Evolutionary conservation across 192 early-diverging fungal genomes (phyloP), one percentile per base, ranked within the genome.

Genomic region (Coemansia sp.): DNA sequence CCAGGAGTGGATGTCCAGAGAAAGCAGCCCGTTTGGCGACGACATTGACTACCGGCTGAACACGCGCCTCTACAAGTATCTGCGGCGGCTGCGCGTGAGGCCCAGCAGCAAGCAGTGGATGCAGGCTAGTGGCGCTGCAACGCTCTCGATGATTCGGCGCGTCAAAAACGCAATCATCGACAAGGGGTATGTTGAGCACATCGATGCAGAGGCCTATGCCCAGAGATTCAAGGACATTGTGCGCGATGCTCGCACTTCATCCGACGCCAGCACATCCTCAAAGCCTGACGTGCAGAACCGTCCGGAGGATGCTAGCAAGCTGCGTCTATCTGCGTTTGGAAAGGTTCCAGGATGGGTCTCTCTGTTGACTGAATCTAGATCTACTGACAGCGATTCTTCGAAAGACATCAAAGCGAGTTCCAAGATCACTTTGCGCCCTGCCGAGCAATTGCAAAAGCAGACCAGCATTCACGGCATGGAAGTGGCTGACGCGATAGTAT

Each of bases 141-240:
- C 77, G 35, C 61, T 80, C 39, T 80, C 77, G 33, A 71, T 80
- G 77, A 33, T 80, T 43, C 68, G 72, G 4, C 71, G 77, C 18
- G 64, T 65, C 23, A 20, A 58, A 25, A 70, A 67, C 40, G 77
- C 77, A 6, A 62, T 58, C 1, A 12, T 46, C 42, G 56, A 67
- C 20, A 67, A 68, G 37, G 58, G 64, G 21, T 58, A 65, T 43
- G 55, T 79, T 26, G 67, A 61, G 13, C 77, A 79, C 49, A 70
- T 79, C 4, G 64, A 74, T 39, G 57, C 71, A 55, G 55, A 42
- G 12, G 39, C 34, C 7, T 74, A 62, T 20, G 67, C 68, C 34
- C 6, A 51, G 2, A 51, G 51, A 13, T 79, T 79, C 26, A 46
- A 42, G 20, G 55, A 67, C 6, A 68, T 74, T 20, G 62, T 74